A percentile compares a stretch with the other conserved stretches of the same genome.
Evolutionary conservation across 2,329 filamentous ascomycete genomes (phyloP).

Genomic region (Trichoderma sp.): DNA sequence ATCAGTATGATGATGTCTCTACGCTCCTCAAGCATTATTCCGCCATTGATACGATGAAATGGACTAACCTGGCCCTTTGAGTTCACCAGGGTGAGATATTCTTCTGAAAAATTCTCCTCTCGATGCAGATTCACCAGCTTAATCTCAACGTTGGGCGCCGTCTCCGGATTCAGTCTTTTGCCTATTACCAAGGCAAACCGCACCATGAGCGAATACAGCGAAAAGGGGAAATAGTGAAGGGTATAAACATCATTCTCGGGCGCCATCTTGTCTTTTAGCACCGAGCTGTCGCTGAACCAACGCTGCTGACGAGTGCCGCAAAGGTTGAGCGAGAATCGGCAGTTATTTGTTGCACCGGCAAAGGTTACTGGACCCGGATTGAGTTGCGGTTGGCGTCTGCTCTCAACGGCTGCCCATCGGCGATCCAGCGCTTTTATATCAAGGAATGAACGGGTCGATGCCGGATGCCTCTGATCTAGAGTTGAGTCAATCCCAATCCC

Average conservation of each 20-base stretch:
- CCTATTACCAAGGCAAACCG: constrained; percentile 36
- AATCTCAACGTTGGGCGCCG: constrained; percentile 32
- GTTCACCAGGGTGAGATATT: constrained; percentile 34
- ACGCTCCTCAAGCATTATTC: rapidly evolving
- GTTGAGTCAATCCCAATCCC: not conserved
- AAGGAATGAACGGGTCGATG: not conserved
- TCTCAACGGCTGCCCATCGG: not conserved
- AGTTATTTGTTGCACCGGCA: not conserved
- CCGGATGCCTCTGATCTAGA: constrained; percentile 7
- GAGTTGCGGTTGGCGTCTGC: not conserved
- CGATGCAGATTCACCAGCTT: constrained; percentile 34
- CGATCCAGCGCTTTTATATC: not conserved
- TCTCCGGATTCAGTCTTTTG: constrained; percentile 30
- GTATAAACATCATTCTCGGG: constrained; percentile 28
- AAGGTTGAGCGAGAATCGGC: not conserved
- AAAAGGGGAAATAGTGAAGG: constrained; percentile 37
- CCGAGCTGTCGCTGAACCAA: not conserved
- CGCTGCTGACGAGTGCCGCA: too few species aligned
- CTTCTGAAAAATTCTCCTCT: constrained; percentile 34
- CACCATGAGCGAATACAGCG: constrained; percentile 37
- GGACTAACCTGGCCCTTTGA: constrained; percentile 35
- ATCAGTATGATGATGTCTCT: not conserved
- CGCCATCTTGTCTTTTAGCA: not conserved
- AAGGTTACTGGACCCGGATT: not conserved
- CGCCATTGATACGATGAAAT: rapidly evolving